Conservation (phyloP, 2,329 filamentous ascomycete genomes). For the Pseudocercospora fijiensis region DNA sequence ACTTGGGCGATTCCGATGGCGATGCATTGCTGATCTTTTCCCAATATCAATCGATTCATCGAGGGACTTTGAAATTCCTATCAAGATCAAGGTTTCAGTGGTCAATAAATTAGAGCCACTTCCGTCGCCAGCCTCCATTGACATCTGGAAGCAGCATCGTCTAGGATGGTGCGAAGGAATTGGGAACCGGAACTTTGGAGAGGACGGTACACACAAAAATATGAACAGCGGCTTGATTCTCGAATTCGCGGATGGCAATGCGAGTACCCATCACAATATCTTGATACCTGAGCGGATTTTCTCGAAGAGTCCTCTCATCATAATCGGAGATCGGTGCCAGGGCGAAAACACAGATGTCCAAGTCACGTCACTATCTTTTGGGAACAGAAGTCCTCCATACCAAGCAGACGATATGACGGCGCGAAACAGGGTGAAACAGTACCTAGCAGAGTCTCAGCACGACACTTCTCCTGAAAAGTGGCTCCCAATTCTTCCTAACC, state of each 20-base stretch:
- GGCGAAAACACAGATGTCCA: neutral
- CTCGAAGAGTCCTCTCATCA: neutral
- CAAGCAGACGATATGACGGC: neutral
- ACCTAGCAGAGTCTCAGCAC: neutral
- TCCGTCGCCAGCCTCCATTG: neutral
- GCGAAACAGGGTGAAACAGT: neutral
- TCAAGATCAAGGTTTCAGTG: neutral
- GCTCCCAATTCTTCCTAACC: neutral
- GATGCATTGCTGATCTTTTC: neutral
- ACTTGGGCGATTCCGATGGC: neutral
- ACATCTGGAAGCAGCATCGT: neutral
- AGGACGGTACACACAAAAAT: neutral
- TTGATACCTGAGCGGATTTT: neutral
- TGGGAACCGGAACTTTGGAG: neutral
- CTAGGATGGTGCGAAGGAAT: neutral
- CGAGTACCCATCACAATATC: neutral
- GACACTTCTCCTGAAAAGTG: neutral
- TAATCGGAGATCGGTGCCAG: neutral
- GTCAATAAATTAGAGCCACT: neutral
- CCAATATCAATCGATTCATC: neutral
- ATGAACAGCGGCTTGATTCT: neutral
- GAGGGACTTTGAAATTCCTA: neutral
- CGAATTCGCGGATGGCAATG: neutral
- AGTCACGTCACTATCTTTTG: neutral
- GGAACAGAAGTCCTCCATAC: neutral